Conservation (phyloP, 1,139 yeast genomes). For the Barnettozyma hawaiiensis region DNA sequence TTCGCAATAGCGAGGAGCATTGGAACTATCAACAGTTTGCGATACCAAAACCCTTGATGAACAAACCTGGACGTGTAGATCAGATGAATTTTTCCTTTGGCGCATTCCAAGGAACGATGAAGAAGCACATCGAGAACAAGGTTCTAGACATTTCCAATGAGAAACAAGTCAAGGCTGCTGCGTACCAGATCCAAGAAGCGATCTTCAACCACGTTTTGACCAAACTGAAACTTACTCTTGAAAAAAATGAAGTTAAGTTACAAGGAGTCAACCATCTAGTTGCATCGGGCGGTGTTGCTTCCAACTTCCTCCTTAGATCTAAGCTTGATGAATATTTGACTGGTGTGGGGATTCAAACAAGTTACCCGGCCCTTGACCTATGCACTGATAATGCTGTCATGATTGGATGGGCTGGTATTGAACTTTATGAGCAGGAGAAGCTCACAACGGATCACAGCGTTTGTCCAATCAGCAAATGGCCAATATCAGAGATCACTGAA, state of each 20-base stretch:
- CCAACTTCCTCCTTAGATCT: conserved; percentile 55
- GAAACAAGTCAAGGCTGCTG: conserved; percentile 38
- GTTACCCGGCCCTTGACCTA: conserved; percentile 64
- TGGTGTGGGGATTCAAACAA: conserved; percentile 32
- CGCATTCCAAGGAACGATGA: conserved; percentile 59
- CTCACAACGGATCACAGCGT: conserved; percentile 47
- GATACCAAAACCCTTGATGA: conserved; percentile 49
- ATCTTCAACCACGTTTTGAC: conserved; percentile 68
- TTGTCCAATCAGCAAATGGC: conserved; percentile 71
- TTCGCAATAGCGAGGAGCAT: conserved; percentile 32
- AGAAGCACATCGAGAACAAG: conserved; percentile 25
- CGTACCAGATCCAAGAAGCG: conserved; percentile 57
- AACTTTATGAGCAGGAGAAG: conserved; percentile 53
- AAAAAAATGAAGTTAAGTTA: conserved; percentile 38
- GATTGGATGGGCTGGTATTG: conserved; percentile 98
- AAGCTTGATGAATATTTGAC: conserved; percentile 39
- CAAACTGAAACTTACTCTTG: conserved; percentile 51
- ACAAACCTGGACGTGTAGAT: conserved; percentile 41
- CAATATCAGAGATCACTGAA: conserved; percentile 44
- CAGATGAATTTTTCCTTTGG: conserved; percentile 68
- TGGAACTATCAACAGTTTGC: conserved; percentile 21
- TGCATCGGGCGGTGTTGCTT: conserved; percentile 92
- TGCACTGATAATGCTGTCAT: conserved; percentile 95
- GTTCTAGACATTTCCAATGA: conserved; percentile 18
- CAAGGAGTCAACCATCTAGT: conserved; percentile 52